These are phyloP conservation scores for Oemleria cerasiformis DNA, from an alignment of 306 rosid genomes.

Conservation along the genomic window DNA sequence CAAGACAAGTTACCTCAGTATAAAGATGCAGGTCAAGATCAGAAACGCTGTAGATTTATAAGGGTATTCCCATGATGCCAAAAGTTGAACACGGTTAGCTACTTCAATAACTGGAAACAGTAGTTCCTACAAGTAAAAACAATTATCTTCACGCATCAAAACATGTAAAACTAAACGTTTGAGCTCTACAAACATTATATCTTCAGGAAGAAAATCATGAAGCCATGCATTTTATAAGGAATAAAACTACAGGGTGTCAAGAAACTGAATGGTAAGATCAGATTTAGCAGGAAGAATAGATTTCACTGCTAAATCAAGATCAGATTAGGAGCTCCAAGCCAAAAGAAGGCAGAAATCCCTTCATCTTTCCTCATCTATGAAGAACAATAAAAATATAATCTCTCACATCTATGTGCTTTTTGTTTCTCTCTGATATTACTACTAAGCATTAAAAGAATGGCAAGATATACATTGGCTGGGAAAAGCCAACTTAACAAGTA, in stretches of 20 bases:
- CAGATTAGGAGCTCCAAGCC: conserved; percentile 9
- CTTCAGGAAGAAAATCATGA: conserved; percentile 5
- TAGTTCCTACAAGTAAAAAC: conserved; percentile 65
- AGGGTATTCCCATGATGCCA: conserved; percentile 78
- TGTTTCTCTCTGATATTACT: not conserved
- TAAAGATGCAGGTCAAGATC: conserved; percentile 51
- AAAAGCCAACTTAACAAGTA: conserved; percentile 16
- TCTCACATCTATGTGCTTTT: not conserved
- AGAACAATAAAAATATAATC: not conserved
- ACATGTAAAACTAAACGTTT: conserved; percentile 5
- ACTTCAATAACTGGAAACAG: conserved; percentile 59
- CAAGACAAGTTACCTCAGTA: conserved; percentile 54
- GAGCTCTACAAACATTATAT: not conserved
- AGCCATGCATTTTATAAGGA: conserved; percentile 12
- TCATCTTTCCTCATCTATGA: not conserved
- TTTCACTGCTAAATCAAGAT: conserved; percentile 11
- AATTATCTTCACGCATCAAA: conserved; percentile 25
- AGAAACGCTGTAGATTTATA: conserved; percentile 64
- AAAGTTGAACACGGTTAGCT: conserved; percentile 40
- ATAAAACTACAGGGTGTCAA: conserved; percentile 8
- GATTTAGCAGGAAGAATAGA: not conserved
- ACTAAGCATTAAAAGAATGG: conserved; percentile 8
- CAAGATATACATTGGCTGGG: conserved; percentile 13
- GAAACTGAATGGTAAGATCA: conserved; percentile 17
- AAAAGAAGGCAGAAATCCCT: conserved; percentile 9